Conservation (phyloP, 352 stramenopile species). For the Saprolegnia diclina region DNA sequence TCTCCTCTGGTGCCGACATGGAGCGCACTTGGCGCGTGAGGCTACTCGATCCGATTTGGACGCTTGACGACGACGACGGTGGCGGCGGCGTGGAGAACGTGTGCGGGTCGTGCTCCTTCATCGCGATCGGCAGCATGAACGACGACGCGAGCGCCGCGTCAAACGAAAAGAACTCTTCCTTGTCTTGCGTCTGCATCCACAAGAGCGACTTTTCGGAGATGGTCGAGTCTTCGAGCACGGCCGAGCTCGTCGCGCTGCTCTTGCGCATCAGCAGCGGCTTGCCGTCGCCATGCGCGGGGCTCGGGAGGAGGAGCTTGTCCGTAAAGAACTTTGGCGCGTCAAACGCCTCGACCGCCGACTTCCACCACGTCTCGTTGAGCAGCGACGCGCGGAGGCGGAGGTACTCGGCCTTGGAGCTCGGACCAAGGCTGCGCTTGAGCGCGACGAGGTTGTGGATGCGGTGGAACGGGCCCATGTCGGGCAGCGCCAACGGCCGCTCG, state of each 20-base stretch:
- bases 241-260: slow-evolving; percentile 2
- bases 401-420: background rate
- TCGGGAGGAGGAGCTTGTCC: slow-evolving; percentile 9
- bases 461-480: slow-evolving; percentile 24
- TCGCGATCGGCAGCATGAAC: slow-evolving; percentile 82
- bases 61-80: background rate
- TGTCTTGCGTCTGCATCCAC: slow-evolving; percentile 66
- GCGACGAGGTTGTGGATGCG: slow-evolving; percentile 14
- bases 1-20: slow-evolving; percentile 24
- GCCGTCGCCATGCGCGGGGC: background rate
- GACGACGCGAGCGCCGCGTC: slow-evolving; percentile 81
- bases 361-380: slow-evolving; percentile 79
- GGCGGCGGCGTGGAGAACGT: background rate
- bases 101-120: slow-evolving; percentile 28
- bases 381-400: slow-evolving; percentile 29
- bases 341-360: slow-evolving; percentile 67
- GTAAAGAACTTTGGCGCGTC: slow-evolving; percentile 40
- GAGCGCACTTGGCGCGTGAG: slow-evolving; percentile 12
- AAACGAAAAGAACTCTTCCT: slow-evolving; percentile 79
- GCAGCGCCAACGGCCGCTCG: slow-evolving; percentile 1
- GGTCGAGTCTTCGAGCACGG: background rate
- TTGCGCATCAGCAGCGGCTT: background rate
- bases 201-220: background rate
- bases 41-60: background rate
- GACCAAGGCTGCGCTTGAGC: background rate